phyloP scores from a whole-genome alignment of 2,329 filamentous ascomycete species.

The Aspergillus sp. region DNA sequence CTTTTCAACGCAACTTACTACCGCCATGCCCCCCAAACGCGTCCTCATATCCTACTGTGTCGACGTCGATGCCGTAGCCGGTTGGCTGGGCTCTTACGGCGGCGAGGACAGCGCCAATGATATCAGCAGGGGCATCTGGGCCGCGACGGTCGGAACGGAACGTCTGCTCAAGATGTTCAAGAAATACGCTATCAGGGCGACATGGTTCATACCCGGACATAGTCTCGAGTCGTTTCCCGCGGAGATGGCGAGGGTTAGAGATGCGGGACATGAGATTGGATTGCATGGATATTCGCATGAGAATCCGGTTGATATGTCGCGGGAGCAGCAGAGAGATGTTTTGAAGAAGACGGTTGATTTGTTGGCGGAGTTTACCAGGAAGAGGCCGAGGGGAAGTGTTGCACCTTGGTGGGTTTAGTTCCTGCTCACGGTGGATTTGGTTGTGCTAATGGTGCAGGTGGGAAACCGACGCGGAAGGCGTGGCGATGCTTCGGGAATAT shows the following conservation, averaged over 20 bases:
- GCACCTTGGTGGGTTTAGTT: slow-evolving; percentile 50
- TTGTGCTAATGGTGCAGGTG: slow-evolving; percentile 40
- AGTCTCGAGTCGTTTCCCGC: slow-evolving; percentile 65
- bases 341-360: slow-evolving; percentile 75
- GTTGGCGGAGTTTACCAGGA: slow-evolving; percentile 71
- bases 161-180: slow-evolving; percentile 69
- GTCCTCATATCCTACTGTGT: slow-evolving; percentile 31
- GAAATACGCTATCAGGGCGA: slow-evolving; percentile 69
- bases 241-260: slow-evolving; percentile 61
- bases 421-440: no score
- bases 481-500: slow-evolving; percentile 44
- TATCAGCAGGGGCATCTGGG: slow-evolving; percentile 52
- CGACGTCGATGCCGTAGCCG: slow-evolving; percentile 34
- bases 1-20: no score
- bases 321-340: slow-evolving; percentile 74
- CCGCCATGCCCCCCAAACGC: slow-evolving; percentile 3
- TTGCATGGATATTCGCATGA: slow-evolving; percentile 74
- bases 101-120: neutral
- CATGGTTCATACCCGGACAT: slow-evolving; percentile 66
- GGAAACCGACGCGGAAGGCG: slow-evolving; percentile 68
- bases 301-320: slow-evolving; percentile 69
- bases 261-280: slow-evolving; percentile 65
- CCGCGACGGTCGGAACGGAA: slow-evolving; percentile 64
- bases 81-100: slow-evolving; percentile 18
- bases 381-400: slow-evolving; percentile 70